Evolutionary conservation across 192 early-diverging fungal species (phyloP).

Genomic region (Coemansia sp.): DNA sequence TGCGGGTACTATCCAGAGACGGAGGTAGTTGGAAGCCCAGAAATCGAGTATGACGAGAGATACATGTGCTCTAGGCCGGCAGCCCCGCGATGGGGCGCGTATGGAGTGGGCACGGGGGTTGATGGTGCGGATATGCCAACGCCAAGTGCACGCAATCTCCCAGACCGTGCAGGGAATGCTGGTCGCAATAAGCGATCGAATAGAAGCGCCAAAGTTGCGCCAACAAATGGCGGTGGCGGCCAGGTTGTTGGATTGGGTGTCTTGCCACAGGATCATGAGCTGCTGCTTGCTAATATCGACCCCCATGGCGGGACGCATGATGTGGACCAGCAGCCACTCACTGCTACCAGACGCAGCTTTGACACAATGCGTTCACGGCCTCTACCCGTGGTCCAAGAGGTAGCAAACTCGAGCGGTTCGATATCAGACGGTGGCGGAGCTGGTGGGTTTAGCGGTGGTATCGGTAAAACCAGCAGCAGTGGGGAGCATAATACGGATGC

Average conservation of each 20-base stretch:
- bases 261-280: slow-evolving; percentile 36
- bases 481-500: not conserved
- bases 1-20: slow-evolving; percentile 50
- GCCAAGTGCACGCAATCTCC: slow-evolving; percentile 26
- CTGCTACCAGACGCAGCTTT: slow-evolving; percentile 16
- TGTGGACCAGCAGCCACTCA: slow-evolving; percentile 3
- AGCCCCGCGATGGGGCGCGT: slow-evolving; percentile 19
- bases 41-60: slow-evolving; percentile 28
- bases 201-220: slow-evolving; percentile 40
- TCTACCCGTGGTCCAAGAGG: slow-evolving; percentile 26
- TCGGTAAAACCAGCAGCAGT: not conserved
- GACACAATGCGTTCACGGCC: slow-evolving; percentile 23
- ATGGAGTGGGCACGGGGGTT: not conserved
- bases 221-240: slow-evolving; percentile 36
- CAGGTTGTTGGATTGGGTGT: slow-evolving; percentile 50
- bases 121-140: slow-evolving; percentile 10
- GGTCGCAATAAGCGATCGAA: slow-evolving; percentile 35
- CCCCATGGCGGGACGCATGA: not conserved
- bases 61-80: slow-evolving; percentile 30
- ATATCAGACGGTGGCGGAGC: slow-evolving; percentile 26
- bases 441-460: not conserved
- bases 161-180: slow-evolving; percentile 9
- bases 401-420: slow-evolving; percentile 29
- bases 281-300: slow-evolving; percentile 15
- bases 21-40: slow-evolving; percentile 40